Base-by-base conservation (phyloP, 768 basidiomycete species). In the Rubroboletus pulcherrimus region DNA sequence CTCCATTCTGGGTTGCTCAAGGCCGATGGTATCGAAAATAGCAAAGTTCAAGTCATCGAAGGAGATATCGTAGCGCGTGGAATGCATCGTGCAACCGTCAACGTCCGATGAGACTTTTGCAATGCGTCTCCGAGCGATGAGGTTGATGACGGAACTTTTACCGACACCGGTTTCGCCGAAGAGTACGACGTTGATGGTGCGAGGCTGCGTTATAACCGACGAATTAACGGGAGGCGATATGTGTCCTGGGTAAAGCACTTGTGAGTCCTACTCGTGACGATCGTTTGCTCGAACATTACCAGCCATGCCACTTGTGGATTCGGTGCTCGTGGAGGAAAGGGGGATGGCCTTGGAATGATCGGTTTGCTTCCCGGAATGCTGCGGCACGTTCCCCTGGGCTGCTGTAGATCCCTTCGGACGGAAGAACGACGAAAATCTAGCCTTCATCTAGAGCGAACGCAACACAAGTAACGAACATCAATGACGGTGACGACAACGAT, bases 101-200 rank as follows among this genome's bases (percentile, higher is more conserved):
- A 72, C 67, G 7, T 66, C 61, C 8, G 58, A 61, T 38, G 69
- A 71, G 19, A 70, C 69, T 26, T 49, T 31, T 29, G 69, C 69
- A 15, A 71, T 15, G 3, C 53, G 11, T 24, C n/a, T 10, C 14
- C 51, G 66, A 7, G 69, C 68, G 51, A 72, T 69, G 21, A 71
- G 66, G 34, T 72, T 71, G 52, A 70, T 62, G 29, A 70, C 64
- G 1, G 66, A 63, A 40, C 69, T 69, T 49, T 72, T 71, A 8
- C 69, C 71, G n/a, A 68, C 56, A 19, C 77, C 75, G 1, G 73
- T 66, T 55, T 76, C 75, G 7, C 77, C 77, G 40, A 78, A 77
- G n/a, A 79, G 54, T 3, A 79, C 62, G 39, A 78, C 62, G 35
- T 78, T 78, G 48, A 60, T 34, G 31, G 60, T 55, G 19, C 1